Percentiles rank a stretch among this genome's conserved stretches.
Conservation (phyloP, 495 filamentous ascomycete genomes). For the Aspergillus cristatus region DNA sequence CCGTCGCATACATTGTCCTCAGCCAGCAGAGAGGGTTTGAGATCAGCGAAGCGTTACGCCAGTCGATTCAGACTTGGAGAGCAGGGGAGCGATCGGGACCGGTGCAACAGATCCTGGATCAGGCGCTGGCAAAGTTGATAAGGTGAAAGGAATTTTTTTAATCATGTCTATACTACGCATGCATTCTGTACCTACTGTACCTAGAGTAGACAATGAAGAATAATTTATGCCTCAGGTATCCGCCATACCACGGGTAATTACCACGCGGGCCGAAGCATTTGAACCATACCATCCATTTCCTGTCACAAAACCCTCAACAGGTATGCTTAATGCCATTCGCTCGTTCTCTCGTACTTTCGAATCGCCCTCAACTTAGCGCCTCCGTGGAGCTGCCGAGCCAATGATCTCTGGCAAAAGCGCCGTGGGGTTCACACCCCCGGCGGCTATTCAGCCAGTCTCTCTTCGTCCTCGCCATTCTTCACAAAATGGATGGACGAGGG, state of each 20-base stretch:
- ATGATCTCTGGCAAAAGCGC: slow-evolving; percentile 31
- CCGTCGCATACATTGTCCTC: slow-evolving; percentile 26
- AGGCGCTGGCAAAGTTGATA: slow-evolving; percentile 19
- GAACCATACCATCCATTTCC: no score
- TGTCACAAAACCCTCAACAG: no score
- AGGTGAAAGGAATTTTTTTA: no score
- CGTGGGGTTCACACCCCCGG: slow-evolving; percentile 14
- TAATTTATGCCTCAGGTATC: no score
- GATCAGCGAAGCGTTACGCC: slow-evolving; percentile 14
- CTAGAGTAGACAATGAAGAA: no score
- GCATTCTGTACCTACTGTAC: background rate
- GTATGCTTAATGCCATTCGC: no score
- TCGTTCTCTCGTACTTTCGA: no score
- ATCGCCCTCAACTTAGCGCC: no score
- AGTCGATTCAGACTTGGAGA: slow-evolving; percentile 21
- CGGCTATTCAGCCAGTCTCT: slow-evolving; percentile 6
- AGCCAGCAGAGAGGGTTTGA: slow-evolving; percentile 19
- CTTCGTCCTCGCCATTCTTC: background rate
- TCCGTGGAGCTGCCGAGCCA: slow-evolving; percentile 5
- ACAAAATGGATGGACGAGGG: slow-evolving; percentile 16
- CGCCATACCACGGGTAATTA: no score
- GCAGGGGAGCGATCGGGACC: slow-evolving; percentile 26
- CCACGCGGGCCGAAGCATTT: no score
- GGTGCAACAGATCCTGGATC: slow-evolving; percentile 30
- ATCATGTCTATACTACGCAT: no score